Percentiles rank a stretch among this genome's conserved stretches.
phyloP scores from a whole-genome alignment of 2,329 filamentous ascomycete genomes.

The Microdochium nivale region DNA sequence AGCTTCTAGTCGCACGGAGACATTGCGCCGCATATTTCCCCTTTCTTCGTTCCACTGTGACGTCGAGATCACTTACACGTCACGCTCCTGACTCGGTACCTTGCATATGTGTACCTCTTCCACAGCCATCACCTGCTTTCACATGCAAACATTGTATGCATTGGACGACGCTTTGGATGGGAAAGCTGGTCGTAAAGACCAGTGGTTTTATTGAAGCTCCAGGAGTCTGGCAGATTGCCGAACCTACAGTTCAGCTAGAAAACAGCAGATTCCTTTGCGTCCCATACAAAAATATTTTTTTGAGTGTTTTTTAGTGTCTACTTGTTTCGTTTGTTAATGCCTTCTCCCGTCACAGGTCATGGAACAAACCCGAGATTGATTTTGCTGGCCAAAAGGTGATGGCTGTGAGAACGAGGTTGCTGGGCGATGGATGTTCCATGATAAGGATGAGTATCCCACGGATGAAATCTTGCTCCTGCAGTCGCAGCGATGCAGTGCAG shows the following conservation, averaged over 20 bases:
- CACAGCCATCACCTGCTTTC: background rate
- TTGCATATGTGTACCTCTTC: background rate
- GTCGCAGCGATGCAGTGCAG: constrained; percentile 22
- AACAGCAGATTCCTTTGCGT: constrained; percentile 16
- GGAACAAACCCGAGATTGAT: background rate
- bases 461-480: constrained; percentile 14
- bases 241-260: constrained; percentile 12
- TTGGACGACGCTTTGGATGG: background rate
- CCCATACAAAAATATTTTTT: constrained; percentile 12
- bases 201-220: background rate
- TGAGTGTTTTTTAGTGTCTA: constrained; percentile 11
- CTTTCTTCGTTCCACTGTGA: background rate
- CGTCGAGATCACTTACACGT: too few species aligned
- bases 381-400: constrained; percentile 2
- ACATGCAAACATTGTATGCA: background rate
- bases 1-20: background rate
- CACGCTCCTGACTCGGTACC: too few species aligned
- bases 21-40: background rate
- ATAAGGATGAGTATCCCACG: background rate
- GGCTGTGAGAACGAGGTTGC: background rate
- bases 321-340: constrained; percentile 5
- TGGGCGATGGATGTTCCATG: background rate
- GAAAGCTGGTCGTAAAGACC: background rate
- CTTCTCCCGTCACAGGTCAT: constrained; percentile 1
- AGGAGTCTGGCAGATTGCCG: background rate